A percentile compares a stretch with the other conserved stretches of the same genome.
Evolutionary conservation across 2,329 filamentous ascomycete genomes (phyloP).

Genomic region (Orbilia ellipsospora): DNA sequence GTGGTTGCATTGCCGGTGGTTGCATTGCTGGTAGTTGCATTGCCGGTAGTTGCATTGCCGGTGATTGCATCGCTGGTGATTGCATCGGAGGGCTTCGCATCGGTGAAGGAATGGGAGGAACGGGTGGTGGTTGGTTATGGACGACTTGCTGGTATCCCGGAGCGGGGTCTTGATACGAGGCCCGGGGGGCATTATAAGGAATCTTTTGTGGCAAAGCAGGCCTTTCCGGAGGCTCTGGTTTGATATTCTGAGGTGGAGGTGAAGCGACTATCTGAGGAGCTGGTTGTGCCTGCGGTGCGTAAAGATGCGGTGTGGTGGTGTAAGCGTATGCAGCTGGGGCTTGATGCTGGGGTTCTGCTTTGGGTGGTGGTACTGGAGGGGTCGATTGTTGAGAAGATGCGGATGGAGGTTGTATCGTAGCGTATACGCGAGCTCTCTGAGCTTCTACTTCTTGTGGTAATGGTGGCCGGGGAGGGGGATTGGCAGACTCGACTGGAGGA

Average conservation of each 20-base stretch:
- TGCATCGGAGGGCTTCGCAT: slow-evolving; percentile 19
- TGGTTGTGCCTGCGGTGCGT: slow-evolving; percentile 59
- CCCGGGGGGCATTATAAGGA: slow-evolving; percentile 15
- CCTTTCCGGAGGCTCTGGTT: slow-evolving; percentile 34
- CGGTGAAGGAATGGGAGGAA: slow-evolving; percentile 58
- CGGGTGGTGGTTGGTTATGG: slow-evolving; percentile 57
- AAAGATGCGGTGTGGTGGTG: slow-evolving; percentile 57
- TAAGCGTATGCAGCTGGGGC: slow-evolving; percentile 34
- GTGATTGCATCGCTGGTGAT: too few relatives aligned
- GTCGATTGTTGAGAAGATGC: slow-evolving; percentile 59
- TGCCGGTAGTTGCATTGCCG: too few relatives aligned
- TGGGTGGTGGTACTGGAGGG: slow-evolving; percentile 51
- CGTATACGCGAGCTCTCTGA: slow-evolving; percentile 56
- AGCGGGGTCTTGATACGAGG: slow-evolving; percentile 28
- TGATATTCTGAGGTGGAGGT: slow-evolving; percentile 54
- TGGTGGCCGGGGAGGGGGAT: slow-evolving; percentile 75
- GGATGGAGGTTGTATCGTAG: slow-evolving; percentile 60
- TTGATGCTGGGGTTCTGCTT: slow-evolving; percentile 35
- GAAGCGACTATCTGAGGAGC: slow-evolving; percentile 54
- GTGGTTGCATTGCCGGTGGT: slow-evolving; percentile 2
- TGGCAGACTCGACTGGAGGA: slow-evolving; percentile 59
- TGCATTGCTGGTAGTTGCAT: too few relatives aligned
- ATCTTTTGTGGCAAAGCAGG: slow-evolving; percentile 46
- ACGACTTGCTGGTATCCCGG: slow-evolving; percentile 51
- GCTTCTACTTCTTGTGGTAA: slow-evolving; percentile 73